Evolutionary conservation across 148 eudicot genomes (phyloP), one percentile per base, ranked within the genome.

Genomic region (Silene latifolia): DNA sequence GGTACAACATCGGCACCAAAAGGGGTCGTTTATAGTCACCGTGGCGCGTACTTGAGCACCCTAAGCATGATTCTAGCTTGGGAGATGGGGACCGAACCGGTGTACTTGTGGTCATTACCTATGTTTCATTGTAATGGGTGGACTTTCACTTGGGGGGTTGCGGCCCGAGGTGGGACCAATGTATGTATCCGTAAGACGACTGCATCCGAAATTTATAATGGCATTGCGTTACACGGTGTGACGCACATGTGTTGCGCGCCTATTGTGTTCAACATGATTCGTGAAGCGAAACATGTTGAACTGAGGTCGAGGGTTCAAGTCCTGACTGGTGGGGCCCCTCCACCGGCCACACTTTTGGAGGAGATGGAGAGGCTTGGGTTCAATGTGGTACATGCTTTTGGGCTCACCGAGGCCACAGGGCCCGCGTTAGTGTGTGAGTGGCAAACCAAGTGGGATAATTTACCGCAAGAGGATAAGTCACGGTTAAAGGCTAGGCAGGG

Each of bases 81-180:
- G 97, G 91, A 87, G 72, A 93, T 93, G 98, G 87, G 87, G 35
- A 86, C 78, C 3, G 93, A 80, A 65, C 91, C 98, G 3, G 88
- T 93, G 2, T 93, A 89, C 35, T 44, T 93, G 13, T 93, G 98
- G 98, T 84, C 97, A 11, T 88, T 93, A 8, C 98, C 98, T 8
- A 93, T 93, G 98, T 93, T 93, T 79, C 98, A 93, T 54, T 93
- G 98, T 75, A 93, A 93, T n/a, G 98, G 98, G 8, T 93, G 98
- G 97, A 93, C 97, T 14, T 89, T 93, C 85, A 91, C 98, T 1
- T 93, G 98, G 98, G 98, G 98, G 3, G 78, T 91, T 3, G 98
- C 98, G 0, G 98, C 98, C 0, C 83, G 97, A 0, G 98, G 98
- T 17, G 98, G 98, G 25, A 93, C 98, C 74, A 93, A 91, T 67